Base-by-base conservation (phyloP, 176 grass and related monocot genomes). In the Puya raimondii region DNA sequence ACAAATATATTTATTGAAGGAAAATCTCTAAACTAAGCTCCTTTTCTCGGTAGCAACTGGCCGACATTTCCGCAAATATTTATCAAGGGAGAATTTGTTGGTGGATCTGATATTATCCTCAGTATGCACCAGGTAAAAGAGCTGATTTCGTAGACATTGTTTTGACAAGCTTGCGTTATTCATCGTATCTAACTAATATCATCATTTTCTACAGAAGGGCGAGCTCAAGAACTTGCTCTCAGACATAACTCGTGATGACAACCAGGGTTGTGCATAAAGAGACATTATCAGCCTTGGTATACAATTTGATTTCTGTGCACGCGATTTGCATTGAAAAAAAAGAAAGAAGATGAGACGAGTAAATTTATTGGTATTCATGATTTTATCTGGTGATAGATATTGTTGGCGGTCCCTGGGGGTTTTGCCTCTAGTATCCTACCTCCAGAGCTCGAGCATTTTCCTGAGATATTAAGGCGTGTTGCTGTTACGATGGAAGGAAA, bases 51-150 rank as follows among this genome's bases (percentile, higher is more conserved):
- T 72, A 91, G 95, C 64, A 86, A 91, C 51, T 99, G 90, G 87
- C 90, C 95, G 29, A 94, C 95, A 50, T 99, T 99, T 84, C 90
- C 95, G 2, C 90, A 99, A 86, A 78, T 99, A 81, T 94, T 94
- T 83, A 94, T 99, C 52, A 94, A 99, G 22, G 87, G 94, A 73
- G 90, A 99, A 58, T 99, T 99, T 65, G 72, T 99, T 47, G 95
- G 95, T 3, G 95, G 95, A 25, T 93, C 95, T 51, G 95, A 99
- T 85, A 94, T 94, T 69, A 84, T 99, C 75, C 81, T 99, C 53
- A 84, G 53, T 72, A 94, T 94, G 95, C 95, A 99, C 64, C 90
- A 94, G 95, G 95, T 84, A 90, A 82, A 69, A 51, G 67, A 84
- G 68, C 10, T 64, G 20, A 23, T 56, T 10, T 33, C 33, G 1